Evolutionary conservation across 345 rosid genomes (phyloP).

Genomic region (Anastatica hierochuntica): DNA sequence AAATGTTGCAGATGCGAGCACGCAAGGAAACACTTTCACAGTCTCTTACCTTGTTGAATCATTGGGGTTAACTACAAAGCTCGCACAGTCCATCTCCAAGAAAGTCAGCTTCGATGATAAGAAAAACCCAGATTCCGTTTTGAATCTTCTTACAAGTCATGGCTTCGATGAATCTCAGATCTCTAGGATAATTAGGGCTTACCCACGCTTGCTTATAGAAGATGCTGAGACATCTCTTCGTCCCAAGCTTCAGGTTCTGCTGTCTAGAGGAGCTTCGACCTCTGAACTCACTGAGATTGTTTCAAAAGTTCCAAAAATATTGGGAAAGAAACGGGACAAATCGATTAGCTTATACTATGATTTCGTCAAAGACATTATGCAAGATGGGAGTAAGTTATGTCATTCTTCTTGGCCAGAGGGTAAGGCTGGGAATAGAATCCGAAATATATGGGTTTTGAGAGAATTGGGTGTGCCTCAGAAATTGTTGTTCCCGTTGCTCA

Average conservation of each 20-base stretch:
- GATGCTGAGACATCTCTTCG: conserved; percentile 10
- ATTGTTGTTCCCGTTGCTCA: background rate
- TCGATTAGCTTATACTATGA: background rate
- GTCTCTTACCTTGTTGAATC: conserved; percentile 18
- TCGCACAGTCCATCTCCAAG: conserved; percentile 1
- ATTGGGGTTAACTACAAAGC: conserved; percentile 1
- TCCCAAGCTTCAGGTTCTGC: conserved; percentile 24
- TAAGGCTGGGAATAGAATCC: background rate
- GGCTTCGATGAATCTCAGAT: conserved; percentile 23
- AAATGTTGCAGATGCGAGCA: too few species aligned
- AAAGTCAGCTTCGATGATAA: background rate
- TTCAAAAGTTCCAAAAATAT: conserved; percentile 3
- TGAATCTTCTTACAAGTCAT: conserved; percentile 5
- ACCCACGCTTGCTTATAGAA: conserved; percentile 7
- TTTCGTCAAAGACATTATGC: conserved; percentile 4
- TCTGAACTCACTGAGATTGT: conserved; percentile 9
- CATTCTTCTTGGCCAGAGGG: background rate
- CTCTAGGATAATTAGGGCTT: background rate
- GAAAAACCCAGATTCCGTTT: background rate
- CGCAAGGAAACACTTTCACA: background rate
- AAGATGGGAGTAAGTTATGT: background rate
- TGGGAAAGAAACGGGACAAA: conserved; percentile 1
- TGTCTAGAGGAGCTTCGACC: conserved; percentile 22
- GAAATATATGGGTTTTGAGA: background rate
- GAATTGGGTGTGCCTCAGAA: background rate